Evolutionary conservation across 2,329 filamentous ascomycete genomes (phyloP).

Genomic region (Apiospora pterosperma): DNA sequence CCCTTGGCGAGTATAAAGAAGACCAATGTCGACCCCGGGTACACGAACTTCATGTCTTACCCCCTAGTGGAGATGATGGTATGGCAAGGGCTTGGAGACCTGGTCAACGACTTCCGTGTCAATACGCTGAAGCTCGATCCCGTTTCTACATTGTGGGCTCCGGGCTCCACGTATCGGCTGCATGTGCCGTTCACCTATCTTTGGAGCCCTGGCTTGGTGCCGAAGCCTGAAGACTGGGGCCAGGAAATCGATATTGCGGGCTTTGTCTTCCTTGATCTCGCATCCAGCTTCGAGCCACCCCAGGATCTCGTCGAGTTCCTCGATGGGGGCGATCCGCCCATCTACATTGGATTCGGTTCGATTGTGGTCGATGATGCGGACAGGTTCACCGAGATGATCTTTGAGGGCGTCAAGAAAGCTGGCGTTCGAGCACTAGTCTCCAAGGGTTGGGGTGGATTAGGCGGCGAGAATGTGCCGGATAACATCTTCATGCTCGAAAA

Average conservation of each 20-base stretch:
- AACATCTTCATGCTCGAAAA: slow-evolving; percentile 71
- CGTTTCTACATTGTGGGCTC: slow-evolving; percentile 74
- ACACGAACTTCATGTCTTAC: slow-evolving; percentile 79
- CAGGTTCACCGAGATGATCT: slow-evolving; percentile 66
- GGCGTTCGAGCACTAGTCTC: slow-evolving; percentile 70
- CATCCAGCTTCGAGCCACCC: slow-evolving; percentile 58
- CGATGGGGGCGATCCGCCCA: slow-evolving; percentile 51
- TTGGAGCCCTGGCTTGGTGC: slow-evolving; percentile 63
- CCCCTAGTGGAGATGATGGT: slow-evolving; percentile 81
- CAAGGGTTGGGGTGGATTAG: slow-evolving; percentile 73
- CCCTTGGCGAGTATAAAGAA: slow-evolving; percentile 73
- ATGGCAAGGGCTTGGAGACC: slow-evolving; percentile 82
- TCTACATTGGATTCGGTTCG: slow-evolving; percentile 75
- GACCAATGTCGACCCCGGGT: slow-evolving; percentile 67
- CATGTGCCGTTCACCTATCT: slow-evolving; percentile 75
- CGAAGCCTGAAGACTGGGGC: slow-evolving; percentile 67
- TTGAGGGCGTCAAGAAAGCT: slow-evolving; percentile 61
- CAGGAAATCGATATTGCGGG: slow-evolving; percentile 70
- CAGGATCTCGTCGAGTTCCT: slow-evolving; percentile 54
- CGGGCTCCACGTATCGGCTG: slow-evolving; percentile 67
- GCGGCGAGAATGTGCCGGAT: slow-evolving; percentile 56
- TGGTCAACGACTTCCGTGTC: slow-evolving; percentile 71
- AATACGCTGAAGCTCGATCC: slow-evolving; percentile 69
- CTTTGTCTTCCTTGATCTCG: slow-evolving; percentile 73
- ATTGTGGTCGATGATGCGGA: slow-evolving; percentile 74